A percentile compares a stretch with the other conserved stretches of the same genome.
These are phyloP conservation scores for Microstegium vimineum DNA, from an alignment of 176 grass and related monocot species.

Conservation along the genomic window DNA sequence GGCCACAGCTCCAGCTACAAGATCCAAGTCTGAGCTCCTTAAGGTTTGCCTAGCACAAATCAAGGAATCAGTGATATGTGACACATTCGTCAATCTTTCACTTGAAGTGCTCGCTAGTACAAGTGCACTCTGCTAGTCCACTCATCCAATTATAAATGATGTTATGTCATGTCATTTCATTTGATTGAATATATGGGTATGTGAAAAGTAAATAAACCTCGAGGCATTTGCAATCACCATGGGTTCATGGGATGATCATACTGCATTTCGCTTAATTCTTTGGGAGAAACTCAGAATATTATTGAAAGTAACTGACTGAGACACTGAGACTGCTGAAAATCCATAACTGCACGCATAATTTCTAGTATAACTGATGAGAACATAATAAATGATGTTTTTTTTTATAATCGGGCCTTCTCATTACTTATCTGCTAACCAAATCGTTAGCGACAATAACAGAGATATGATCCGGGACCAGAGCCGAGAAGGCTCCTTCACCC, in stretches of 20 bases:
- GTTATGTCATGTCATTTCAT: neutral
- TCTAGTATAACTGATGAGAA: neutral
- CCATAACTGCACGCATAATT: neutral
- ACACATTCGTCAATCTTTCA: neutral
- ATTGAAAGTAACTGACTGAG: neutral
- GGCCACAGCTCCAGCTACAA: neutral
- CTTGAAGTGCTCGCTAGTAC: neutral
- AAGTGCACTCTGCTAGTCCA: neutral
- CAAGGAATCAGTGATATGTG: neutral
- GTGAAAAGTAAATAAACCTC: neutral
- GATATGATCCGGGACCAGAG: no score
- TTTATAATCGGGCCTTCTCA: no score
- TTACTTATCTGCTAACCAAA: no score
- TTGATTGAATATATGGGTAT: neutral
- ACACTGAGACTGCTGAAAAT: neutral
- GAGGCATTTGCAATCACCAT: neutral
- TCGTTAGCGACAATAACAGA: no score
- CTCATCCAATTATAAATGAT: neutral
- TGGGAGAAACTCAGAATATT: neutral
- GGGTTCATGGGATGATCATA: neutral
- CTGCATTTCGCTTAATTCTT: neutral
- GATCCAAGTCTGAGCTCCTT: neutral
- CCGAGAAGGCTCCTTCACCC: no score
- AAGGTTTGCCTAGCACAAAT: neutral
- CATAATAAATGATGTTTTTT: neutral